Percentiles rank a stretch among this genome's conserved stretches.
These are phyloP conservation scores for Phytophthora cryptogea DNA, from an alignment of 352 stramenopile genomes.

Conservation along the genomic window DNA sequence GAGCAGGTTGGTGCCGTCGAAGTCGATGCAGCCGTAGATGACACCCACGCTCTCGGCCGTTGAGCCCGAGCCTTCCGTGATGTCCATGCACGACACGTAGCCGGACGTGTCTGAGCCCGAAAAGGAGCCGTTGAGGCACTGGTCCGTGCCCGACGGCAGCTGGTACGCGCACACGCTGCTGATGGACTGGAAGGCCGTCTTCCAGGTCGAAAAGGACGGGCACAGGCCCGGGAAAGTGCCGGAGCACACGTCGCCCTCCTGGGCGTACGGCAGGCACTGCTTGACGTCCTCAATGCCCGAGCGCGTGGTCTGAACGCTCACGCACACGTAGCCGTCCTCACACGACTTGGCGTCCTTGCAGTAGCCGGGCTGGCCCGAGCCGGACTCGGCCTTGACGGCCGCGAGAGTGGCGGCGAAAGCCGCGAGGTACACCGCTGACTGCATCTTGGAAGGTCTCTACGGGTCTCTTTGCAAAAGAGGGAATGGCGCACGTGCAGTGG, in stretches of 20 bases:
- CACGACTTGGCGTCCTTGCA: slow-evolving; percentile 65
- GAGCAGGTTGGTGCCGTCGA: slow-evolving; percentile 61
- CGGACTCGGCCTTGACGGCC: slow-evolving; percentile 42
- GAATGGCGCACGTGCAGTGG: slow-evolving; percentile 31
- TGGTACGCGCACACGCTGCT: slow-evolving; percentile 71
- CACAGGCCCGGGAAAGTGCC: slow-evolving; percentile 60
- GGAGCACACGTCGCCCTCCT: slow-evolving; percentile 60
- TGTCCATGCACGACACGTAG: slow-evolving; percentile 45
- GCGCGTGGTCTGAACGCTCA: slow-evolving; percentile 81
- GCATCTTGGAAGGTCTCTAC: slow-evolving; percentile 27
- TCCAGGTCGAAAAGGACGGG: slow-evolving; percentile 79
- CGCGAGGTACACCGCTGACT: slow-evolving; percentile 30
- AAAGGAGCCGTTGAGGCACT: slow-evolving; percentile 44
- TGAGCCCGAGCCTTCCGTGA: slow-evolving; percentile 41
- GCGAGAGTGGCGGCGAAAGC: slow-evolving; percentile 30
- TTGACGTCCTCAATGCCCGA: slow-evolving; percentile 68
- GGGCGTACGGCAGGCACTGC: slow-evolving; percentile 68
- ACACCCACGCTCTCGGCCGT: slow-evolving; percentile 42
- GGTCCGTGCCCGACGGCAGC: slow-evolving; percentile 45
- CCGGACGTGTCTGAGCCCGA: slow-evolving; percentile 31
- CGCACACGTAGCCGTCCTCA: slow-evolving; percentile 62
- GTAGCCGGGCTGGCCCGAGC: slow-evolving; percentile 54
- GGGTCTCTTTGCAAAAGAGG: slow-evolving; percentile 43
- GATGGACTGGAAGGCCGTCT: slow-evolving; percentile 64
- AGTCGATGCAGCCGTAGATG: slow-evolving; percentile 85